These are phyloP conservation scores for Chrysoporthe deuterocubensis DNA, from an alignment of 2,329 filamentous ascomycete genomes.

Conservation along the genomic window DNA sequence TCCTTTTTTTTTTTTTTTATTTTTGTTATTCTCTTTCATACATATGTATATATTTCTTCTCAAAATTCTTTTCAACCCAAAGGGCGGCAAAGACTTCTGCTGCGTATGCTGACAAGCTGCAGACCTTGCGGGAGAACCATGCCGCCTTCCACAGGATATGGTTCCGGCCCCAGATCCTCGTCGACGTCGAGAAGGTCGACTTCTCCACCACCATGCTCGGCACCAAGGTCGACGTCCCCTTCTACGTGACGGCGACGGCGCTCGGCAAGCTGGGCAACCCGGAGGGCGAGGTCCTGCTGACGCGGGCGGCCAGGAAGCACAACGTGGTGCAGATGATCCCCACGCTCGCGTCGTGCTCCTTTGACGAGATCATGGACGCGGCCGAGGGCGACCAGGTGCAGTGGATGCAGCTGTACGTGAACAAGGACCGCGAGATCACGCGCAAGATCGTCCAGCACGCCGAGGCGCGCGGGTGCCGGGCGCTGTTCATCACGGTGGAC, in stretches of 20 bases:
- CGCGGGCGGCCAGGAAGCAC: conserved; percentile 81
- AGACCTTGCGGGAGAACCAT: conserved; percentile 96
- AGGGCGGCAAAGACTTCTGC: too few species aligned
- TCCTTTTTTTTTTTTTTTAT: neutral
- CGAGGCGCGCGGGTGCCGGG: conserved; percentile 89
- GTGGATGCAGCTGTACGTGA: conserved; percentile 97
- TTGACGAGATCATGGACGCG: conserved; percentile 95
- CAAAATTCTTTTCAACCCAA: too few species aligned
- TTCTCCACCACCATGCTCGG: conserved; percentile 93
- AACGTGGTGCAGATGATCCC: conserved; percentile 98
- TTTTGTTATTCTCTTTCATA: too few species aligned
- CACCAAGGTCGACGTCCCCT: conserved; percentile 79
- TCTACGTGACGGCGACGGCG: conserved; percentile 96
- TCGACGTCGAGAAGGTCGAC: conserved; percentile 88
- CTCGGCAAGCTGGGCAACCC: conserved; percentile 93
- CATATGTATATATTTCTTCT: too few species aligned
- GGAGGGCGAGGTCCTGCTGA: conserved; percentile 92
- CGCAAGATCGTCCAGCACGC: conserved; percentile 89
- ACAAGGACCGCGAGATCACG: conserved; percentile 92
- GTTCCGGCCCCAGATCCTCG: conserved; percentile 89
- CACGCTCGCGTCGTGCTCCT: conserved; percentile 93
- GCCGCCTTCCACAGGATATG: conserved; percentile 94
- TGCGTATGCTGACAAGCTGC: conserved; percentile 6
- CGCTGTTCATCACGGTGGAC: conserved; percentile 97
- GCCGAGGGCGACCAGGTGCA: conserved; percentile 79